phyloP scores from a whole-genome alignment of 1,284 basidiomycete species.

The Naganishia sp. region DNA sequence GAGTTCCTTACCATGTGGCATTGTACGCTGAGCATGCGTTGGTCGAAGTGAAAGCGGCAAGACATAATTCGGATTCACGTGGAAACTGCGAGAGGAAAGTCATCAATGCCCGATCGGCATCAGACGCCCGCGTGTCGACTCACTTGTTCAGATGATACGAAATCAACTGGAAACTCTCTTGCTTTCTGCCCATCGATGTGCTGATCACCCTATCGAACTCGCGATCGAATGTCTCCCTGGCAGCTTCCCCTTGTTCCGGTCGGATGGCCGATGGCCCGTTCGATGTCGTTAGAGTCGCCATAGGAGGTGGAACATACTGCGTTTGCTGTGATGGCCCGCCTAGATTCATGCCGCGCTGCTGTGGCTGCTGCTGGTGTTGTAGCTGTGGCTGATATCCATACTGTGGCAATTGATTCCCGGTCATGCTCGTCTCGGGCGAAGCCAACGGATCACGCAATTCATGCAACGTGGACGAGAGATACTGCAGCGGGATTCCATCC shows the following conservation, averaged over 20 bases:
- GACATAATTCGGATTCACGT: slow-evolving; percentile 66
- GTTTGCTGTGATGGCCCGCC: background rate
- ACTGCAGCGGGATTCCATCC: slow-evolving; percentile 20
- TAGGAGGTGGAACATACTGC: background rate
- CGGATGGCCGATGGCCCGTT: slow-evolving; percentile 8
- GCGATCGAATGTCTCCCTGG: slow-evolving; percentile 32
- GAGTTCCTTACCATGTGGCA: slow-evolving; percentile 65
- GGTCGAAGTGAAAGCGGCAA: slow-evolving; percentile 83
- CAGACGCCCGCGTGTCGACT: slow-evolving; percentile 23
- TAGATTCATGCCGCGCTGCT: background rate
- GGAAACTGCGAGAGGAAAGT: slow-evolving; percentile 43
- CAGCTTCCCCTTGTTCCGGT: slow-evolving; percentile 34
- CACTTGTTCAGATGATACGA: slow-evolving; percentile 82
- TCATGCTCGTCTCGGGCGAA: slow-evolving; percentile 9
- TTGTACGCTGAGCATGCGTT: slow-evolving; percentile 78
- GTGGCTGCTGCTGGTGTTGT: slow-evolving; percentile 15
- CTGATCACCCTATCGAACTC: slow-evolving; percentile 22
- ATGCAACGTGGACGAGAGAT: slow-evolving; percentile 26
- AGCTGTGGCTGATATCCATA: slow-evolving; percentile 8
- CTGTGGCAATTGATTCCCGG: slow-evolving; percentile 1
- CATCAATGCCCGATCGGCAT: slow-evolving; percentile 51
- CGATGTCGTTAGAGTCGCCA: background rate
- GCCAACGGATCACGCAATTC: slow-evolving; percentile 22
- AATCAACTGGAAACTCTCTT: slow-evolving; percentile 39
- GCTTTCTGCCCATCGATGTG: slow-evolving; percentile 15